These are phyloP conservation scores for Russula griseocarnosa DNA, from an alignment of 768 basidiomycete species.

Conservation along the genomic window DNA sequence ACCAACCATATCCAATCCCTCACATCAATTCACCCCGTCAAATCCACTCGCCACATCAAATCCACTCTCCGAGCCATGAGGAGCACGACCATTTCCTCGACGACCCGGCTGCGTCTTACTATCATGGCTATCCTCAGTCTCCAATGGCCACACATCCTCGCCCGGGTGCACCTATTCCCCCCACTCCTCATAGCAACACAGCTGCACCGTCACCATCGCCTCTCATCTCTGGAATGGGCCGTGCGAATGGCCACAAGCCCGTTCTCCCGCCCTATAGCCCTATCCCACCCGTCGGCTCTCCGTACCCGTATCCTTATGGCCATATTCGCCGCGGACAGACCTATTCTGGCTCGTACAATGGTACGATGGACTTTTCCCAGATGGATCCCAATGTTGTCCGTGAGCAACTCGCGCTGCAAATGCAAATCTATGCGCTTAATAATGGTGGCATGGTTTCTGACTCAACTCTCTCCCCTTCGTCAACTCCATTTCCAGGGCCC, in stretches of 20 bases:
- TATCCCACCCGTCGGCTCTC: constrained; percentile 60
- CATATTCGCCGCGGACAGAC: constrained; percentile 56
- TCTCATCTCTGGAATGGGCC: constrained; percentile 49
- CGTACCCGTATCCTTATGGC: constrained; percentile 73
- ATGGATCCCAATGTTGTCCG: constrained; percentile 51
- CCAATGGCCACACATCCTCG: constrained; percentile 38
- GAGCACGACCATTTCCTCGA: constrained; percentile 58
- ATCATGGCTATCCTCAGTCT: constrained; percentile 55
- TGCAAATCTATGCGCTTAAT: constrained; percentile 72
- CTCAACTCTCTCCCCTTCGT: constrained; percentile 71
- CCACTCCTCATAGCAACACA: constrained; percentile 72
- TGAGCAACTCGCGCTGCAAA: constrained; percentile 69
- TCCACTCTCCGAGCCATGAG: constrained; percentile 41
- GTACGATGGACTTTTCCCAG: constrained; percentile 30
- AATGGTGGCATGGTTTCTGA: constrained; percentile 62
- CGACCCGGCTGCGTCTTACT: constrained; percentile 55
- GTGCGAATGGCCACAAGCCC: constrained; percentile 34
- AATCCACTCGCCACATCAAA: constrained; percentile 31
- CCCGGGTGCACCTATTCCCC: constrained; percentile 73
- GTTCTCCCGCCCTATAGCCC: constrained; percentile 48
- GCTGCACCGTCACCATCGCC: constrained; percentile 73
- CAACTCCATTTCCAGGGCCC: constrained; percentile 65
- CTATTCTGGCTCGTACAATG: constrained; percentile 38
- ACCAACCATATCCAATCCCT: constrained; percentile 4
- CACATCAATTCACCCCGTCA: constrained; percentile 7